These are phyloP conservation scores for Phytophthora rubi DNA, from an alignment of 352 stramenopile genomes.

Conservation along the genomic window DNA sequence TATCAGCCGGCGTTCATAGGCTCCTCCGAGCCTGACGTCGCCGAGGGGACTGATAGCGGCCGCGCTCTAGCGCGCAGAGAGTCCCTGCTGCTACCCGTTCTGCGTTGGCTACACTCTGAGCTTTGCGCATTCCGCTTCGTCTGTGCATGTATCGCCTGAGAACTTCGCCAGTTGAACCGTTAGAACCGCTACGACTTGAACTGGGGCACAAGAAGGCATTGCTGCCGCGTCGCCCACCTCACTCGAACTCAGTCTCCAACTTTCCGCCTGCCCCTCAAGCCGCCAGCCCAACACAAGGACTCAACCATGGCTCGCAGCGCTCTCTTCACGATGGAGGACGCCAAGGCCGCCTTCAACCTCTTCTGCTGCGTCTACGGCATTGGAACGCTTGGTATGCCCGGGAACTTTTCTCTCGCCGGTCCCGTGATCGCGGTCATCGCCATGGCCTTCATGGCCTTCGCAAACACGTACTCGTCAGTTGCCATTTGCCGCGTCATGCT, in stretches of 20 bases:
- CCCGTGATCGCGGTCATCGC: slow-evolving; percentile 42
- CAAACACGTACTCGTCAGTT: slow-evolving; percentile 48
- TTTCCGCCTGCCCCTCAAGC: slow-evolving; percentile 19
- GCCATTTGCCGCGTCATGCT: slow-evolving; percentile 48
- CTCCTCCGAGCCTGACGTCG: slow-evolving; percentile 14
- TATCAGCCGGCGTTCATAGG: slow-evolving; percentile 12
- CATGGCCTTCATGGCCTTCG: slow-evolving; percentile 48
- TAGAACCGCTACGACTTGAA: slow-evolving; percentile 5
- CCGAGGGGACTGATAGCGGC: slow-evolving; percentile 9
- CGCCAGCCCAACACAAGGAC: slow-evolving; percentile 3
- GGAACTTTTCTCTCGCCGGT: slow-evolving; percentile 54
- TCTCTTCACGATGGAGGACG: slow-evolving; percentile 58
- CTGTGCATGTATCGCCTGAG: slow-evolving; percentile 1
- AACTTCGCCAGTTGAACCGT: slow-evolving; percentile 27
- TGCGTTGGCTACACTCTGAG: slow-evolving; percentile 17
- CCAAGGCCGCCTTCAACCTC: slow-evolving; percentile 45
- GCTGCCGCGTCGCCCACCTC: slow-evolving; percentile 6
- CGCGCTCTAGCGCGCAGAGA: slow-evolving; percentile 4
- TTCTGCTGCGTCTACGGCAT: slow-evolving; percentile 65
- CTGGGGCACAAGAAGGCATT: background rate
- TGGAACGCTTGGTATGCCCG: slow-evolving; percentile 62
- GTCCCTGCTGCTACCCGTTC: slow-evolving; percentile 20
- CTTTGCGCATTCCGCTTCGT: slow-evolving; percentile 5
- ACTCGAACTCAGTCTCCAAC: slow-evolving; percentile 27
- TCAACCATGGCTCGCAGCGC: slow-evolving; percentile 28